These are phyloP conservation scores for Aspergillus nidulans DNA, from an alignment of 495 filamentous ascomycete species.

Conservation along the genomic window DNA sequence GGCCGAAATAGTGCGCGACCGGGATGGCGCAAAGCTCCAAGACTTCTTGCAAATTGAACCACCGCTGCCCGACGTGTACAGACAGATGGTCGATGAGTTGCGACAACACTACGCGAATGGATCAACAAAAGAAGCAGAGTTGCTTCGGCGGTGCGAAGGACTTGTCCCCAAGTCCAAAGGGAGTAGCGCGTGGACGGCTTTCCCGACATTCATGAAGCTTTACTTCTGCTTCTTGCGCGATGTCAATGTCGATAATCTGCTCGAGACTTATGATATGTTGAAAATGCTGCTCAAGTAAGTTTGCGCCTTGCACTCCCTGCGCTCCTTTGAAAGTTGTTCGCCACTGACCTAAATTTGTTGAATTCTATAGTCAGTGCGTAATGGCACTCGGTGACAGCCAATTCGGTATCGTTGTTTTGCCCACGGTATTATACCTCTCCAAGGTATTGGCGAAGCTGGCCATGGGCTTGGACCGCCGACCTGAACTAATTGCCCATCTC, in stretches of 20 bases:
- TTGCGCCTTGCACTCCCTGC: not conserved
- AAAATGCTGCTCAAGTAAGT: conserved; percentile 68
- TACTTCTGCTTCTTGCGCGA: conserved; percentile 79
- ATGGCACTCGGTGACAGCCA: conserved; percentile 74
- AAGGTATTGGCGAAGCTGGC: conserved; percentile 72
- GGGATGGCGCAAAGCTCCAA: conserved; percentile 51
- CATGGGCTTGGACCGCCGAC: conserved; percentile 71
- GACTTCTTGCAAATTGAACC: conserved; percentile 62
- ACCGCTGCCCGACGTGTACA: conserved; percentile 60
- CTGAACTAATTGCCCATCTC: conserved; percentile 61
- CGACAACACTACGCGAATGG: conserved; percentile 49
- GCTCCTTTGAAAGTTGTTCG: not conserved
- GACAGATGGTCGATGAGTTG: conserved; percentile 62
- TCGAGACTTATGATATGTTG: conserved; percentile 69
- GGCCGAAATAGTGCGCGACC: conserved; percentile 46
- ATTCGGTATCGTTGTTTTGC: conserved; percentile 72
- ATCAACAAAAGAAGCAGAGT: conserved; percentile 42
- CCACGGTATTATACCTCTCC: conserved; percentile 72
- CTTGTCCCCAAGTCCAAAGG: conserved; percentile 57
- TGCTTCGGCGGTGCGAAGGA: conserved; percentile 54
- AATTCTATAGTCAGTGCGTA: conserved; percentile 56
- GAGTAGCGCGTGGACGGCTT: conserved; percentile 66
- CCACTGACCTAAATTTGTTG: not conserved
- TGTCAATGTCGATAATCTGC: conserved; percentile 66
- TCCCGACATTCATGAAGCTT: conserved; percentile 69